phyloP scores from a whole-genome alignment of 306 rosid genomes.

The Lupinus albus region DNA sequence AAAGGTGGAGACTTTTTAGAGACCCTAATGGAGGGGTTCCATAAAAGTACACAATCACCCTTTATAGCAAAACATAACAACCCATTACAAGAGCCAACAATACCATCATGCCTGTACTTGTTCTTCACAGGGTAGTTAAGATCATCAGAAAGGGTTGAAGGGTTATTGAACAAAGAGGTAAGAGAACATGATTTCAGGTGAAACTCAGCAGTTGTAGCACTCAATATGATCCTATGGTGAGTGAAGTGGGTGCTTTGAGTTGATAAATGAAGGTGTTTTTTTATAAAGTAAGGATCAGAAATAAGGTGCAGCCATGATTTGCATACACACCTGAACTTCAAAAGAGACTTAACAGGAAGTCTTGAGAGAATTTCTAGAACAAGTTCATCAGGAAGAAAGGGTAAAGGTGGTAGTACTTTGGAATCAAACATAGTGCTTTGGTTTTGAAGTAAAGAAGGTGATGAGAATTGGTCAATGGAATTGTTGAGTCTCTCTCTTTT shows the following conservation, averaged over 20 bases:
- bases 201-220: slow-evolving; percentile 51
- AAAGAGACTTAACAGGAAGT: slow-evolving; percentile 49
- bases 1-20: slow-evolving; percentile 57
- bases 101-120: slow-evolving; percentile 52
- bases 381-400: slow-evolving; percentile 49
- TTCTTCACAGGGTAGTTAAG: slow-evolving; percentile 54
- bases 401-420: neutral
- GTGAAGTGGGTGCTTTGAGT: slow-evolving; percentile 34
- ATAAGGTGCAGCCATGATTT: slow-evolving; percentile 50
- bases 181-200: slow-evolving; percentile 49
- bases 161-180: slow-evolving; percentile 37
- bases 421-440: neutral
- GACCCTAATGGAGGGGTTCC: slow-evolving; percentile 54
- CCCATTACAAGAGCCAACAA: slow-evolving; percentile 57
- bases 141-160: slow-evolving; percentile 38
- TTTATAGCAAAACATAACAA: slow-evolving; percentile 55
- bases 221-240: slow-evolving; percentile 50
- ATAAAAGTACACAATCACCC: slow-evolving; percentile 56
- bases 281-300: slow-evolving; percentile 46
- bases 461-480: too few species aligned
- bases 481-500: too few species aligned
- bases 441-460: too few species aligned
- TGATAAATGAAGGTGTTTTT: slow-evolving; percentile 43
- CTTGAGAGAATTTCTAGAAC: slow-evolving; percentile 51
- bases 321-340: slow-evolving; percentile 52